Percentiles rank a stretch among this genome's conserved stretches.
Evolutionary conservation across 495 filamentous ascomycete genomes (phyloP).

Genomic region (Annulohypoxylon stygium): DNA sequence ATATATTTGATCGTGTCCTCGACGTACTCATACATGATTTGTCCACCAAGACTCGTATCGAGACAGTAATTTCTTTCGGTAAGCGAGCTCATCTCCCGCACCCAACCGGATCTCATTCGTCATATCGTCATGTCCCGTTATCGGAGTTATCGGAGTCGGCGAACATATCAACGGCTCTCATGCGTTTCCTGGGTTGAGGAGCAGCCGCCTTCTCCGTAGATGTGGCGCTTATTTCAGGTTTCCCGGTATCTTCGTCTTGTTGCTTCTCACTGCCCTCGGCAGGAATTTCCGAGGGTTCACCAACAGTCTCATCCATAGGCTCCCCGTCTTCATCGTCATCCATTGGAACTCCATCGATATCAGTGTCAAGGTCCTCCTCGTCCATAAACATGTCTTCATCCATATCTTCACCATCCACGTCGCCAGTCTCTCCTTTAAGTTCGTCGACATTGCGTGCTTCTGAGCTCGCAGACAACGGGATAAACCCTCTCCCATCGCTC

Average conservation of each 20-base stretch:
- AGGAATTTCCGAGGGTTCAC: constrained; percentile 33
- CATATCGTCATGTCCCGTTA: constrained; percentile 45
- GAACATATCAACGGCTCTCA: constrained; percentile 96
- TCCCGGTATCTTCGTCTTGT: constrained; percentile 35
- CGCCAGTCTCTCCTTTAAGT: constrained; percentile 45
- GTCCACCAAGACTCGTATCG: not conserved
- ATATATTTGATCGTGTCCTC: not conserved
- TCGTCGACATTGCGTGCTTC: constrained; percentile 39
- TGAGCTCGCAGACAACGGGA: constrained; percentile 45
- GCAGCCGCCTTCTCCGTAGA: constrained; percentile 26
- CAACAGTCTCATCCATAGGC: constrained; percentile 52
- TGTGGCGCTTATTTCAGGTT: not conserved
- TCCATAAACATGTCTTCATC: constrained; percentile 63
- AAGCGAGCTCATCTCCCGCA: not conserved
- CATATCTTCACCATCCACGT: constrained; percentile 66
- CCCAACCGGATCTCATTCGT: not conserved
- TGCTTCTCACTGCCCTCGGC: constrained; percentile 51
- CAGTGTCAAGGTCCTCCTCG: constrained; percentile 58
- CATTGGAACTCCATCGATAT: constrained; percentile 65
- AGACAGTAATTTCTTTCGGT: not conserved
- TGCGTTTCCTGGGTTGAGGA: constrained; percentile 65
- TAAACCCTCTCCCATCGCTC: constrained; percentile 53
- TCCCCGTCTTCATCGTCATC: constrained; percentile 56
- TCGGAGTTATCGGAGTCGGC: constrained; percentile 70
- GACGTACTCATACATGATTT: not conserved